phyloP scores from a whole-genome alignment of 768 basidiomycete species.

The Mycena olivaceomarginata region DNA sequence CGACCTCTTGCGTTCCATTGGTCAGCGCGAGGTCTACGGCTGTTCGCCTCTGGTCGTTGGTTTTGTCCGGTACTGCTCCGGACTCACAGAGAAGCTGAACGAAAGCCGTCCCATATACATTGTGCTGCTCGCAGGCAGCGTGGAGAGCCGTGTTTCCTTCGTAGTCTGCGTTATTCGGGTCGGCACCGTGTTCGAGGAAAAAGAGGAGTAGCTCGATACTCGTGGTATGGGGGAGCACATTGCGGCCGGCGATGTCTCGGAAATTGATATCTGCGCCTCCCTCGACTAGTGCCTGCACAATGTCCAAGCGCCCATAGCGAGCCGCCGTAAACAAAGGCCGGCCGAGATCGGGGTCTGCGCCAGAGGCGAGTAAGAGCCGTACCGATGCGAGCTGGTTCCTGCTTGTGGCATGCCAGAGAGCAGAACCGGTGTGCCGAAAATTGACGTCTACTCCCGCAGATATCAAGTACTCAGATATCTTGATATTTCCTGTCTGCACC shows the following conservation, averaged over 20 bases:
- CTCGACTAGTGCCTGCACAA: not conserved
- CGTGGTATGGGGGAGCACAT: not conserved
- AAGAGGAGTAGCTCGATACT: not conserved
- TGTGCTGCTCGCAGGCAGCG: too few species aligned
- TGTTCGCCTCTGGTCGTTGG: not conserved
- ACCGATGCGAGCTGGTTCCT: not conserved
- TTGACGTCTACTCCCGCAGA: not conserved
- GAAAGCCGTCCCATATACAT: not conserved
- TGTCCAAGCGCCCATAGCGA: not conserved
- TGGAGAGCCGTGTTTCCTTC: not conserved
- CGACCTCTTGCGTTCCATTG: not conserved
- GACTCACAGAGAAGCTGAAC: not conserved
- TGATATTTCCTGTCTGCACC: not conserved
- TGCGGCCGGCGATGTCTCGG: not conserved
- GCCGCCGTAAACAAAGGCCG: not conserved
- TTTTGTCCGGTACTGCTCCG: not conserved
- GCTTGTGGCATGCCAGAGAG: not conserved
- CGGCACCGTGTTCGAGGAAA: not conserved
- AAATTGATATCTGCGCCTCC: constrained; percentile 3
- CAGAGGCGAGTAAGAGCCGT: not conserved
- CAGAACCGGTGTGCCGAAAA: not conserved
- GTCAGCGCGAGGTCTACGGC: not conserved
- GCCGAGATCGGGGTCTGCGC: not conserved
- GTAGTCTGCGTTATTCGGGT: not conserved
- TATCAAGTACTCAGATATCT: not conserved